Evolutionary conservation across 176 grass and related monocot genomes (phyloP).

Genomic region (Hordeum vulgare): MorexV3_pseudomolecules_assembly NC_058522.1:579855901-579856400

Average conservation of each 20-base stretch:
- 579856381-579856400: slow-evolving; percentile 17
- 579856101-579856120: slow-evolving; percentile 48
- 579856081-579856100: neutral
- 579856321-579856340: slow-evolving; percentile 44
- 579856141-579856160: slow-evolving; percentile 31
- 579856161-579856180: slow-evolving; percentile 40
- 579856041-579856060: neutral
- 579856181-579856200: slow-evolving; percentile 22
- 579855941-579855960: slow-evolving; percentile 11
- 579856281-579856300: neutral
- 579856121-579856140: slow-evolving; percentile 35
- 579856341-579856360: slow-evolving; percentile 21
- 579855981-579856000: neutral
- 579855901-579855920: no score
- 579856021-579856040: neutral
- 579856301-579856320: slow-evolving; percentile 31
- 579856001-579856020: neutral
- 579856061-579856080: neutral
- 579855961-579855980: neutral
- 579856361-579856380: slow-evolving; percentile 7
- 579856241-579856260: neutral
- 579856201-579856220: neutral
- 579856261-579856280: neutral
- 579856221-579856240: neutral
- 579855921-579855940: no score